Evolutionary conservation across 257 asterid species (phyloP).

Genomic region (Solanum virginianum): DNA sequence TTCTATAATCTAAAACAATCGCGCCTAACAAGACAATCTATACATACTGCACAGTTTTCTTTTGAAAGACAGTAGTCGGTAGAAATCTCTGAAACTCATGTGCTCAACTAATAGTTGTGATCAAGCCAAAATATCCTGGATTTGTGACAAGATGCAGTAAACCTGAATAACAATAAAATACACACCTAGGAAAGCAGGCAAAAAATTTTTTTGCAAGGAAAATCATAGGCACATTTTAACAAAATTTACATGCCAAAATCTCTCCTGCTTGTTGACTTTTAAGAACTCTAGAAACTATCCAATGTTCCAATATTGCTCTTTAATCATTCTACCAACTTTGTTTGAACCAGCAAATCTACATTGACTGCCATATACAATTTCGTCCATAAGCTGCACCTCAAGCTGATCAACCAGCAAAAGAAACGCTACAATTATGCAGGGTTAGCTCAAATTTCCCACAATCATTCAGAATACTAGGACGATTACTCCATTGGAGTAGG

Average conservation of each 20-base stretch:
- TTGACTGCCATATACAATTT: not conserved
- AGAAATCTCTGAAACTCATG: not conserved
- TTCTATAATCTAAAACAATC: not conserved
- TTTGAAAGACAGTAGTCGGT: not conserved
- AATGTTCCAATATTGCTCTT: not conserved
- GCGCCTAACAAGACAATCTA: not conserved
- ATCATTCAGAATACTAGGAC: not conserved
- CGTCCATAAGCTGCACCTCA: not conserved
- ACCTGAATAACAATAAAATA: not conserved
- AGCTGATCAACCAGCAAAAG: not conserved
- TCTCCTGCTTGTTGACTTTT: not conserved
- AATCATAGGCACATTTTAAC: not conserved
- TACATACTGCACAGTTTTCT: not conserved
- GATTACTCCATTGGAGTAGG: slow-evolving; percentile 1
- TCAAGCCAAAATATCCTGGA: not conserved
- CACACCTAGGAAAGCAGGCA: not conserved
- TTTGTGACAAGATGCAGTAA: not conserved
- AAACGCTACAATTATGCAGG: not conserved
- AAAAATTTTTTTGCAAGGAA: not conserved
- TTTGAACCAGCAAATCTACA: not conserved
- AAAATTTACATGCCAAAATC: not conserved
- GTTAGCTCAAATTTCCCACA: not conserved
- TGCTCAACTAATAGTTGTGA: not conserved
- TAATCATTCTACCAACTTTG: not conserved
- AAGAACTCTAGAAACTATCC: not conserved